Conservation (phyloP, 306 rosid species). For the Vicia villosa region DNA sequence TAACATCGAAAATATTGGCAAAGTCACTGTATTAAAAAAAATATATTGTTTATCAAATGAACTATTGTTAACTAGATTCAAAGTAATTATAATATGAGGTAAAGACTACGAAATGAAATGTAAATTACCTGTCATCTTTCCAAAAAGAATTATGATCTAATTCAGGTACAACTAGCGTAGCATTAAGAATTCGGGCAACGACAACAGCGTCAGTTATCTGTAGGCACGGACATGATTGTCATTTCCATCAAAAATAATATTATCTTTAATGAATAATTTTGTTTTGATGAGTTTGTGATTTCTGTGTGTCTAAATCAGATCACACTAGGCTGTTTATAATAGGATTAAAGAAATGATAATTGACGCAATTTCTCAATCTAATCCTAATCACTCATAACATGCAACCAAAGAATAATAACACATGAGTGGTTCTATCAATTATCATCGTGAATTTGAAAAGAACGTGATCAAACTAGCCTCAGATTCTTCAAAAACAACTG, state of each 20-base stretch:
- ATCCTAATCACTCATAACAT: background rate
- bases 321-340: background rate
- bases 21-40: slow-evolving; percentile 70
- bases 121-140: slow-evolving; percentile 85
- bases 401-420: background rate
- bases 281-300: background rate
- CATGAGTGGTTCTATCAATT: background rate
- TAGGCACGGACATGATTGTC: slow-evolving; percentile 34
- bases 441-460: background rate
- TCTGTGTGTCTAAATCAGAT: background rate
- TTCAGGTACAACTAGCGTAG: slow-evolving; percentile 93
- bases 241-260: slow-evolving; percentile 34
- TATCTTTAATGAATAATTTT: background rate
- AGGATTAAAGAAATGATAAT: background rate
- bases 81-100: slow-evolving; percentile 11
- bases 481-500: slow-evolving; percentile 7
- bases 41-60: slow-evolving; percentile 19
- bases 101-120: slow-evolving; percentile 19
- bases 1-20: slow-evolving; percentile 75
- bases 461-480: slow-evolving; percentile 35
- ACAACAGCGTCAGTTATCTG: slow-evolving; percentile 99
- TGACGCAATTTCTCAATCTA: background rate
- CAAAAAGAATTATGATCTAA: slow-evolving; percentile 93
- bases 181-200: slow-evolving; percentile 94
- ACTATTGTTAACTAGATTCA: slow-evolving; percentile 25